Evolutionary conservation across 768 basidiomycete species (phyloP), one percentile per base, ranked within the genome.

Genomic region (Stropharia rugosoannulata): DNA sequence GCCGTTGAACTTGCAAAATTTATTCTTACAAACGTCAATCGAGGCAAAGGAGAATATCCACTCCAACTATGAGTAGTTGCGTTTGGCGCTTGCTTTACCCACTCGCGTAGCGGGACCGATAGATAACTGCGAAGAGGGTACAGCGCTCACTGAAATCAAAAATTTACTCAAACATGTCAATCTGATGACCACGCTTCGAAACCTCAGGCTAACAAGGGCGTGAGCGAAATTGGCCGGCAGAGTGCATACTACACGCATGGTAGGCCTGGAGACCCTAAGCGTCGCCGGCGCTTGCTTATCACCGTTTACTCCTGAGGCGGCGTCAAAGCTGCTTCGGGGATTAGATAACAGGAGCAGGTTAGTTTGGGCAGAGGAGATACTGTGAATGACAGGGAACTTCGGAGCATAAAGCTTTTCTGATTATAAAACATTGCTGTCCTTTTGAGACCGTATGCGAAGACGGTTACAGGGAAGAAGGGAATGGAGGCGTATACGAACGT

Each of bases 121-220:
- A 74, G 73, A 72, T 13, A 66, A 66, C 0, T 63, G 80, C 10
- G 82, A 87, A 54, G 66, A 82, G 1, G 78, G 77, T 1, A 74
- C 79, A 4, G 84, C 86, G 0, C 67, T 87, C 13, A 77, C 73
- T 12, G 64, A 66, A 9, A 75, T 85, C 12, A 73, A 87, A 56
- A 69, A 80, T 18, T 61, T 80, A 10, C 68, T 90, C 36, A 70
- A 74, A 60, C 66, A 79, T 39, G 83, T 86, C 53, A 47, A 22
- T 22, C 22, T 22, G 1, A 22, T 22, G 22, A 22, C 22, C 22
- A 22, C 2, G 22, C 18, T 62, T 39, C 22, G 11, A 18, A 40
- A 43, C 12, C 8, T 18, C 62, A 94, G 89, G 87, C 87, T 2
- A 95, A 96, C 64, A 73, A 75, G 43, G 71, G 80, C 36, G 68